A percentile compares a stretch with the other conserved stretches of the same genome.
Conservation (phyloP, 768 basidiomycete species). For the Hygrocybe coccinea region DNA sequence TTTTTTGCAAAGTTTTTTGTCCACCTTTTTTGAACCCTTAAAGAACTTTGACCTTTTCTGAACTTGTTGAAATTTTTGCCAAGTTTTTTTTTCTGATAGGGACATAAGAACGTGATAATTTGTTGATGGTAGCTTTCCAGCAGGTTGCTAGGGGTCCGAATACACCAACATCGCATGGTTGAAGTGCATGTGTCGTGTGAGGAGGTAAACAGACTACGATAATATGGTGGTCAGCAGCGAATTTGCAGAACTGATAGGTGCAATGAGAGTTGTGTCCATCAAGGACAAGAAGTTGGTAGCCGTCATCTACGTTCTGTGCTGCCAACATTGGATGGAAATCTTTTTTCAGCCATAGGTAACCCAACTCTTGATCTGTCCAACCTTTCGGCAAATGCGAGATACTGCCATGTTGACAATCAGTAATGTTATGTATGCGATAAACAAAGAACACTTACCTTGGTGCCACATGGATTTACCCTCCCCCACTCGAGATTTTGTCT, state of each 20-base stretch:
- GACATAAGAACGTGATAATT: no score
- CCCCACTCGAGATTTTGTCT: conserved; percentile 12
- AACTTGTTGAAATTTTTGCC: no score
- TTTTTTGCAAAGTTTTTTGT: no score
- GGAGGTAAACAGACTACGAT: background rate
- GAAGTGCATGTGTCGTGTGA: background rate
- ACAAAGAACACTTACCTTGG: conserved; percentile 8
- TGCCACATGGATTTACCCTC: conserved; percentile 14
- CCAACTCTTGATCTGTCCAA: conserved; percentile 26
- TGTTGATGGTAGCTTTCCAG: no score
- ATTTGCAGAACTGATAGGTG: background rate
- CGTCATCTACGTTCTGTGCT: background rate
- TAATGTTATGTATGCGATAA: background rate
- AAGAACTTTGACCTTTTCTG: no score
- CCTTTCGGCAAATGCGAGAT: conserved; percentile 21
- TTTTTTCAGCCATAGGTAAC: conserved; percentile 18
- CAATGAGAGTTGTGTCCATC: background rate
- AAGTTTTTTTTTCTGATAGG: background rate
- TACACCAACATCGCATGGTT: no score
- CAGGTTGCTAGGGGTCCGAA: no score
- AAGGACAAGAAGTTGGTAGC: background rate
- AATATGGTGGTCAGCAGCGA: background rate
- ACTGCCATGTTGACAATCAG: conserved; percentile 1
- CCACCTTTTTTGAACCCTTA: no score
- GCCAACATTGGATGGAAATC: conserved; percentile 18